A percentile compares a stretch with the other conserved stretches of the same genome.
phyloP scores from a whole-genome alignment of 169 alveolate genomes.

The Babesia ovata region DNA sequence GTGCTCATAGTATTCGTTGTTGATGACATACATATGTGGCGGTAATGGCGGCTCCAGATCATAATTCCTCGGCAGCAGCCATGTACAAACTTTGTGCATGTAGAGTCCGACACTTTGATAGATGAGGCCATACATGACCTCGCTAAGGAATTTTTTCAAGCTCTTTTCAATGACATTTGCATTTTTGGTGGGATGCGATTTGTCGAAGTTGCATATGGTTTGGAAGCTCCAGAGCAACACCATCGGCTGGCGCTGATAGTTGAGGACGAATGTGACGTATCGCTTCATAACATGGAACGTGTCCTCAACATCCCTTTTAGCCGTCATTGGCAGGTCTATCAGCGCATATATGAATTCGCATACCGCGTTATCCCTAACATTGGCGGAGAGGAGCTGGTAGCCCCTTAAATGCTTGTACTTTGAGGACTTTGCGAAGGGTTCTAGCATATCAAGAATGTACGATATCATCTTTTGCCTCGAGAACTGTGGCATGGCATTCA shows the following conservation, averaged over 20 bases:
- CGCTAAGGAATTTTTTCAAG: constrained; percentile 38
- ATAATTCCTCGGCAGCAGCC: constrained; percentile 47
- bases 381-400: constrained; percentile 32
- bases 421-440: constrained; percentile 49
- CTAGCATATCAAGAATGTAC: constrained; percentile 62
- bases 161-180: constrained; percentile 40
- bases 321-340: constrained; percentile 22
- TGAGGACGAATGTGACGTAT: constrained; percentile 19
- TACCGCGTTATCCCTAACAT: constrained; percentile 49
- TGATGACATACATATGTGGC: constrained; percentile 44
- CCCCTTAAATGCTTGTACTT: constrained; percentile 42
- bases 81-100: constrained; percentile 56
- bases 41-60: constrained; percentile 68
- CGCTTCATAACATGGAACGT: constrained; percentile 53
- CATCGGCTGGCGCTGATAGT: constrained; percentile 58
- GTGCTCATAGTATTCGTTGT: constrained; percentile 29
- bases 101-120: constrained; percentile 60
- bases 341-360: constrained; percentile 60
- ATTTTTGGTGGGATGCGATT: constrained; percentile 41
- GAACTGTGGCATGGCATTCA: constrained; percentile 47
- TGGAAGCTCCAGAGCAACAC: constrained; percentile 59
- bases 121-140: constrained; percentile 39
- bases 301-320: constrained; percentile 29
- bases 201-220: constrained; percentile 42
- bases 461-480: constrained; percentile 33